Base-by-base conservation (phyloP, 2,329 filamentous ascomycete genomes). In the Trichoderma koningii region DNA sequence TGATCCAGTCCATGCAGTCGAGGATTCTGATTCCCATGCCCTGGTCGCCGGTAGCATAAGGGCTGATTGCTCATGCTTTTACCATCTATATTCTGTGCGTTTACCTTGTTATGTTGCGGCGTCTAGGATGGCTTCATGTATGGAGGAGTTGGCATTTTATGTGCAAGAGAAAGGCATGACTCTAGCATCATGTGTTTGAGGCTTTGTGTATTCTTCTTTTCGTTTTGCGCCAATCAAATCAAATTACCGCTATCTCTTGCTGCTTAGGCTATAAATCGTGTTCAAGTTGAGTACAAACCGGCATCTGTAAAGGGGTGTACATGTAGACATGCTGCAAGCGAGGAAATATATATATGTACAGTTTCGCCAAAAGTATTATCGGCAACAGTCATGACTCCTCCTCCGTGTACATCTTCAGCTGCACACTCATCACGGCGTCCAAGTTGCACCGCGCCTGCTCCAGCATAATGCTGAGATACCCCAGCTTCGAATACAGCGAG, bases 1-100 rank as follows among this genome's bases (percentile, higher is more conserved):
- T 99, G 69, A 99, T 99, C 72, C 93, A 97, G 81, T 88, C 83
- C 66, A 99, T 99, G 95, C 92, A 95, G 85, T 96, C 92, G 74
- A 86, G 91, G 72, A 93, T 99, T 72, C 78, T 99, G 74, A 89
- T 98, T 67, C 92, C 95, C 14, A 93, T 97, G 89, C 91, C 93
- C 9, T 99, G 95, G 95, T 97, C 92, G 68, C 93, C 95, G 4
- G 92, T 97, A 67, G 89, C 89, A 68, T 97, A 83, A 76, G 26
- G 26, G 28, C 19, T 34, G n/a, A 14, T 30, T 17, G 50, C 23
- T 55, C 50, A 28, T 62, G 59, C 10, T 51, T 47, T 55, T 6
- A n/a, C n/a, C n/a, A n/a, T n/a, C n/a, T n/a, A 26, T 44, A 28
- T 57, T 56, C 17, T 17, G 38, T 64, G 34, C 38, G 38, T 64